Evolutionary conservation across 768 basidiomycete genomes (phyloP), one percentile per base, ranked within the genome.

Genomic region (Lepiota venenata): DNA sequence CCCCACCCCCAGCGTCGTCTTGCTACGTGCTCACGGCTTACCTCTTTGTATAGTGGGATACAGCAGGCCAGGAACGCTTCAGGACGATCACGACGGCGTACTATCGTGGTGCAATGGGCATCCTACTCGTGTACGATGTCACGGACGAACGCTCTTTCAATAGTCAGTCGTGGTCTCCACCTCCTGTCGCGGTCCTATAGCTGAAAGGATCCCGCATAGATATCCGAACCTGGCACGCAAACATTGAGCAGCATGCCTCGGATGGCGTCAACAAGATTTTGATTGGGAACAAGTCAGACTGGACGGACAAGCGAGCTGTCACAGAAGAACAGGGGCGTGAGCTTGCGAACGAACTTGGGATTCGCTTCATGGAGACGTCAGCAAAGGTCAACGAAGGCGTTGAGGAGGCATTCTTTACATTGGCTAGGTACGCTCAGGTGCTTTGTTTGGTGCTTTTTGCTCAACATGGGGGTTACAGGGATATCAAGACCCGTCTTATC

Each of bases 231-330:
- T 98, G 97, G 97, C 92, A 98, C 71, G 74, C 88, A 35, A 98
- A 98, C 69, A 94, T 98, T 60, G 97, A 98, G 72, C 96, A 98
- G 68, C 95, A 98, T 68, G 97, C 97, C 36, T 97, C 96, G 1
- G 93, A 98, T 61, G 94, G 93, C 36, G 97, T 98, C 60, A 98
- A 98, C 84, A 98, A 98, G 84, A 92, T 99, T 57, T 84, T 98
- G 49, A 91, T 98, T 60, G 97, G 97, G 37, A 99, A 99, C 78
- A 99, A 99, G 72, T 98, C 91, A 41, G 97, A 99, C 71, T 97
- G 95, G 93, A 85, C 87, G 52, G 96, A 98, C 72, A 98, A 97
- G 76, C 85, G 88, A 60, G 88, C 86, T 12, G 91, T 99, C 53
- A 87, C 92, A 4, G 86, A 90, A 68, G 90, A 93, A 64, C 91